phyloP scores from a whole-genome alignment of 2,329 filamentous ascomycete genomes.

The Apiospora rasikravindrae region DNA sequence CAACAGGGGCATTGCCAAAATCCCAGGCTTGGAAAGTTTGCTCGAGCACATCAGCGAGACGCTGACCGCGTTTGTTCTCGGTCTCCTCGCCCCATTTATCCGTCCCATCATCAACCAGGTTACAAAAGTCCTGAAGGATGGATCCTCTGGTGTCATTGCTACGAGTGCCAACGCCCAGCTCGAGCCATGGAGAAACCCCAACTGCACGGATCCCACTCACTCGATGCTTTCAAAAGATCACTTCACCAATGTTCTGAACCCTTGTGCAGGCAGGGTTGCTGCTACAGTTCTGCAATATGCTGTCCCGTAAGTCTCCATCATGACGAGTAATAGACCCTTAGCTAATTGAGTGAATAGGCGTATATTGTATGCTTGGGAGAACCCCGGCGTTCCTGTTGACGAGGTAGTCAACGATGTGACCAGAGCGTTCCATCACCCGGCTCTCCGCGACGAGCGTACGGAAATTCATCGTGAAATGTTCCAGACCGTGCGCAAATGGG shows the following conservation, averaged over 20 bases:
- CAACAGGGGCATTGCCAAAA: slow-evolving; percentile 83
- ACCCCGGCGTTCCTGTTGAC: slow-evolving; percentile 79
- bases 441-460: slow-evolving; percentile 73
- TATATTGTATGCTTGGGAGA: slow-evolving; percentile 91
- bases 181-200: slow-evolving; percentile 79
- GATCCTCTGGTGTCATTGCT: slow-evolving; percentile 73
- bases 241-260: slow-evolving; percentile 79
- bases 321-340: not conserved
- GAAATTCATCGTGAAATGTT: slow-evolving; percentile 92
- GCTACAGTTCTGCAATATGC: slow-evolving; percentile 82
- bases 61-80: slow-evolving; percentile 88
- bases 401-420: slow-evolving; percentile 84
- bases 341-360: slow-evolving; percentile 55
- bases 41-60: slow-evolving; percentile 94
- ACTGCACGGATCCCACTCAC: slow-evolving; percentile 79
- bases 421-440: slow-evolving; percentile 89
- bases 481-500: slow-evolving; percentile 82
- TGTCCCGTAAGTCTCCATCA: slow-evolving; percentile 65
- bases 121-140: slow-evolving; percentile 82
- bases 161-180: slow-evolving; percentile 76
- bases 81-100: slow-evolving; percentile 88
- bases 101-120: slow-evolving; percentile 89
- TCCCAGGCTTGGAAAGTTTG: slow-evolving; percentile 87
- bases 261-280: slow-evolving; percentile 76
- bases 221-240: slow-evolving; percentile 86